A percentile compares a stretch with the other conserved stretches of the same genome.
These are phyloP conservation scores for Neckera pumila DNA, from an alignment of 225 moss, liverwort and hornwort genomes.

Conservation along the genomic window DNA sequence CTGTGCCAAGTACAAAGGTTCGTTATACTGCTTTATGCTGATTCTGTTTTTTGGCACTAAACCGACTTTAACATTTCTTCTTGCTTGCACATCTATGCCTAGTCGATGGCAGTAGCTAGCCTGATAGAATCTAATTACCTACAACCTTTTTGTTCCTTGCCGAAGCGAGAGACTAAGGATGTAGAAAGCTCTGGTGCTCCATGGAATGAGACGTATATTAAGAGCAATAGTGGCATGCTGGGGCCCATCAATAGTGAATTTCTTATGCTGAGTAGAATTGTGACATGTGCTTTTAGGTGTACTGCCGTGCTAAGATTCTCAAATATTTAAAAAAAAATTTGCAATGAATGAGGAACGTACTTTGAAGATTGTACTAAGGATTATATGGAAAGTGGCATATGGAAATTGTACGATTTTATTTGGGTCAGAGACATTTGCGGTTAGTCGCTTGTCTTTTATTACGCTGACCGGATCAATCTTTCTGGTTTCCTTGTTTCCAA, in stretches of 20 bases:
- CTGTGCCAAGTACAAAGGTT: slow-evolving; percentile 79
- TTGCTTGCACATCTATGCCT: neutral
- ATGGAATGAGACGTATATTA: neutral
- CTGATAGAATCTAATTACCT: neutral
- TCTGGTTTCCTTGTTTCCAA: neutral
- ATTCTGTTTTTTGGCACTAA: neutral
- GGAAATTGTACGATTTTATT: neutral
- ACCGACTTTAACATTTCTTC: neutral
- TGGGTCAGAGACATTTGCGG: neutral
- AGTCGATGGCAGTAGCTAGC: neutral
- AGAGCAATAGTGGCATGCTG: neutral
- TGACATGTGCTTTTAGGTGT: neutral
- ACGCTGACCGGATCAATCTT: neutral
- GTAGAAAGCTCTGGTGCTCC: neutral
- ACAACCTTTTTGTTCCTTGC: neutral
- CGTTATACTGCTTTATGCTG: neutral
- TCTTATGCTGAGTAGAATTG: neutral
- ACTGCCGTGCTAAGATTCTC: neutral
- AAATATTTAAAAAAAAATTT: neutral
- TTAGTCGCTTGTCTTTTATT: neutral
- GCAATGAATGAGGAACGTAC: neutral
- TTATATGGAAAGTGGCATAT: neutral
- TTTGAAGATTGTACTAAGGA: neutral
- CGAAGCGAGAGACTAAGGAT: neutral
- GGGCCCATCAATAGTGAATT: neutral